Percentiles rank a stretch among this genome's conserved stretches.
Evolutionary conservation across 352 stramenopile genomes (phyloP).

Genomic region (Sclerospora graminicola): DNA sequence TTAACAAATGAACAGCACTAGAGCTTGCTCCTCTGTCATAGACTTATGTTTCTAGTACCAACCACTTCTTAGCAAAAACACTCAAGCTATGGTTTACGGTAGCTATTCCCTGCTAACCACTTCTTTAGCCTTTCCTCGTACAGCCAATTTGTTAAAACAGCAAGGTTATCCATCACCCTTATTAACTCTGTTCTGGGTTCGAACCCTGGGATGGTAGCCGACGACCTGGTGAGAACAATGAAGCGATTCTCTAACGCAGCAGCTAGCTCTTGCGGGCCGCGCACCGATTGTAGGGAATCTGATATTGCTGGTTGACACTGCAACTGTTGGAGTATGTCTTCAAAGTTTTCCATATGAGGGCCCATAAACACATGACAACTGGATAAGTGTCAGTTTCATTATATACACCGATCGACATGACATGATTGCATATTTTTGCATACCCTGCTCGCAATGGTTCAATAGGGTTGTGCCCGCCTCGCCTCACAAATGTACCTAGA

Average conservation of each 20-base stretch:
- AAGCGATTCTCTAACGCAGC: conserved; percentile 14
- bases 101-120: conserved; percentile 35
- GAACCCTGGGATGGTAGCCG: background rate
- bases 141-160: conserved; percentile 13
- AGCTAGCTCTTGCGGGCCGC: conserved; percentile 10
- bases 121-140: conserved; percentile 26
- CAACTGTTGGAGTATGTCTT: conserved; percentile 35
- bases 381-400: conserved; percentile 1
- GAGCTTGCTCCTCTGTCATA: conserved; percentile 2
- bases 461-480: conserved; percentile 68
- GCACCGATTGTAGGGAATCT: conserved; percentile 8
- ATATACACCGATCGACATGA: background rate
- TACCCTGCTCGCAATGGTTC: conserved; percentile 56
- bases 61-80: conserved; percentile 22
- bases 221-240: background rate
- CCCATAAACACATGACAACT: conserved; percentile 57
- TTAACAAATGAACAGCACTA: too few relatives aligned
- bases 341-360: conserved; percentile 65
- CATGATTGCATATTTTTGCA: background rate
- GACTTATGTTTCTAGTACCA: conserved; percentile 21
- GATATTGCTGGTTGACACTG: conserved; percentile 3
- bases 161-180: conserved; percentile 22
- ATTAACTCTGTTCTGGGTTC: conserved; percentile 10
- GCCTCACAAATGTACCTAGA: conserved; percentile 42
- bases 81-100: background rate